A percentile compares a stretch with the other conserved stretches of the same genome.
Conservation (phyloP, 2,329 filamentous ascomycete species). For the Exserohilum rostratum region DNA sequence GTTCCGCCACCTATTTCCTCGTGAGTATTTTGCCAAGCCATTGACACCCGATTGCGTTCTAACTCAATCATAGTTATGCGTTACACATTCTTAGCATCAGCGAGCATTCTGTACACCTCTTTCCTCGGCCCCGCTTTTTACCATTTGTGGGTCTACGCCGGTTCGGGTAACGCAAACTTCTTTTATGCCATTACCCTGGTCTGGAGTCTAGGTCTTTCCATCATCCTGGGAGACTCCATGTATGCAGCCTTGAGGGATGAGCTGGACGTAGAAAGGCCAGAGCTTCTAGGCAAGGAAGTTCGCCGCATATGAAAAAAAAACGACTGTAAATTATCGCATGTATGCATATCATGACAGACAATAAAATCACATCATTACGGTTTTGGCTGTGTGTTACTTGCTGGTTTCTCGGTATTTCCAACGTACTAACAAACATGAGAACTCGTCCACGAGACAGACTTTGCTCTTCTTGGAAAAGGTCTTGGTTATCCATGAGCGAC, state of each 20-base stretch:
- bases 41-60: not conserved
- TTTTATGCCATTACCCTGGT: conserved; percentile 99
- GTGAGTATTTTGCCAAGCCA: conserved; percentile 55
- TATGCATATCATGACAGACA: not conserved
- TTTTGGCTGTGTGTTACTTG: too few relatives aligned
- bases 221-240: conserved; percentile 84
- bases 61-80: conserved; percentile 70
- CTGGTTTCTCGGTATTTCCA: too few relatives aligned
- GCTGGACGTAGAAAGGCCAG: conserved; percentile 89
- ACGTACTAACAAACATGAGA: too few relatives aligned
- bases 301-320: conserved; percentile 72
- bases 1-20: conserved; percentile 88
- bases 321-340: not conserved
- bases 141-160: conserved; percentile 96
- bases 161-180: conserved; percentile 97
- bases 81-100: conserved; percentile 85
- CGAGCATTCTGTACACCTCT: conserved; percentile 83
- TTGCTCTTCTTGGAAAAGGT: too few relatives aligned
- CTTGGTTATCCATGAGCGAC: too few relatives aligned
- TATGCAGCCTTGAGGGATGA: conserved; percentile 92
- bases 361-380: not conserved
- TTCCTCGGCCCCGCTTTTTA: conserved; percentile 95
- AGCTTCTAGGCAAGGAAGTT: conserved; percentile 86
- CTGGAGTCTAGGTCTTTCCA: conserved; percentile 88
- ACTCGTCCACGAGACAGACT: too few relatives aligned